A percentile compares a stretch with the other conserved stretches of the same genome.
Evolutionary conservation across 768 basidiomycete species (phyloP).

Genomic region (Lentinula sp.): DNA sequence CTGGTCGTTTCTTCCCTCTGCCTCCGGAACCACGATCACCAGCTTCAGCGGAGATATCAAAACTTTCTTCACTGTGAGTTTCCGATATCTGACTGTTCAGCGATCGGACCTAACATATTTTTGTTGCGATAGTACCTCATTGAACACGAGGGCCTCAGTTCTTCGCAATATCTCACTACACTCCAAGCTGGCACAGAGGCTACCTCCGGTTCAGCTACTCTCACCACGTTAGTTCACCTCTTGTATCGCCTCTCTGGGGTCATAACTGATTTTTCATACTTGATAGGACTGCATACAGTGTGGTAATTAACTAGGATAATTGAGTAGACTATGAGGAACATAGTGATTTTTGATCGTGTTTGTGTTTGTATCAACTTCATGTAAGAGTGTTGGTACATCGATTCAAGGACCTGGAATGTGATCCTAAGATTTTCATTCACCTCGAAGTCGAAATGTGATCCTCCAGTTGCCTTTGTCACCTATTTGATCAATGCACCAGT

Average conservation of each 20-base stretch:
- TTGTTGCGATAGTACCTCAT: constrained; percentile 40
- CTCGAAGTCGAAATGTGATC: no score
- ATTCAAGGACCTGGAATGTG: no score
- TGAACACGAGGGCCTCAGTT: constrained; percentile 33
- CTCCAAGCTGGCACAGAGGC: constrained; percentile 60
- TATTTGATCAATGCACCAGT: no score
- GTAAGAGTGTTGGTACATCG: not conserved
- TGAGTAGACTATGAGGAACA: not conserved
- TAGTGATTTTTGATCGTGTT: not conserved
- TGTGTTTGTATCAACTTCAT: no score
- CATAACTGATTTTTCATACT: not conserved
- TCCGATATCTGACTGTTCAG: no score
- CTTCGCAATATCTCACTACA: constrained; percentile 52
- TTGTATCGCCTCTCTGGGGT: not conserved
- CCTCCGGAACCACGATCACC: not conserved
- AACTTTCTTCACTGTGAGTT: constrained; percentile 1
- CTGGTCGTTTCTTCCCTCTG: constrained; percentile 1
- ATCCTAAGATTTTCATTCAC: no score
- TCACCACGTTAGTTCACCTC: constrained; percentile 43
- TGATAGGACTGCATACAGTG: not conserved
- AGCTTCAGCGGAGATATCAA: constrained; percentile 5
- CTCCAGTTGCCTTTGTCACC: no score
- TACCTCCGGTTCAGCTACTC: constrained; percentile 49
- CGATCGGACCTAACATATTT: not conserved
- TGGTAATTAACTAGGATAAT: not conserved